These are phyloP conservation scores for Sparassis latifolia DNA, from an alignment of 1,284 basidiomycete genomes.

Conservation along the genomic window DNA sequence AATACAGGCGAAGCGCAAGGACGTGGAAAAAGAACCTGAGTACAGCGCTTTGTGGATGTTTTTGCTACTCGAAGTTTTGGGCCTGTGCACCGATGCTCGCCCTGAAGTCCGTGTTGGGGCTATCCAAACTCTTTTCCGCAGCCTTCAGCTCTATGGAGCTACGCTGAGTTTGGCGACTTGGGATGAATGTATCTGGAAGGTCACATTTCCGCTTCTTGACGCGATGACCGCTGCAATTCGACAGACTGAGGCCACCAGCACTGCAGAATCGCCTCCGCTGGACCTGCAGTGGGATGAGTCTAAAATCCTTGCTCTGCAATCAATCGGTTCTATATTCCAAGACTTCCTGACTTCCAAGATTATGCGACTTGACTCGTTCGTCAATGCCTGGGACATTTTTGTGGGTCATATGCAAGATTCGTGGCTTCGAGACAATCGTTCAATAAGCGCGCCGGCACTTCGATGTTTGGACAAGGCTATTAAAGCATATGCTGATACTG, in stretches of 20 bases:
- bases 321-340: slow-evolving; percentile 78
- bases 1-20: slow-evolving; percentile 73
- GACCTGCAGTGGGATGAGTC: slow-evolving; percentile 76
- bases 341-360: slow-evolving; percentile 75
- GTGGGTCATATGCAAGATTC: slow-evolving; percentile 63
- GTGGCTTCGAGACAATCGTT: slow-evolving; percentile 61
- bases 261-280: slow-evolving; percentile 11
- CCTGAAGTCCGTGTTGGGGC: slow-evolving; percentile 89
- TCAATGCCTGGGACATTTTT: slow-evolving; percentile 66
- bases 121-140: slow-evolving; percentile 92
- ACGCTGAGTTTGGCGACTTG: slow-evolving; percentile 77
- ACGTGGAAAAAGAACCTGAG: slow-evolving; percentile 56
- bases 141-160: slow-evolving; percentile 88
- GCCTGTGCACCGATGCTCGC: slow-evolving; percentile 75
- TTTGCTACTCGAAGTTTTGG: slow-evolving; percentile 78
- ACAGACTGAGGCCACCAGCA: slow-evolving; percentile 17
- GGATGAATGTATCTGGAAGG: slow-evolving; percentile 84
- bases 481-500: slow-evolving; percentile 39
- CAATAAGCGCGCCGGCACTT: slow-evolving; percentile 73
- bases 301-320: slow-evolving; percentile 80
- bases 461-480: slow-evolving; percentile 78
- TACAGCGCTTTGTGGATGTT: slow-evolving; percentile 90
- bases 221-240: slow-evolving; percentile 56
- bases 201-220: slow-evolving; percentile 86
- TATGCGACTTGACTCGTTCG: slow-evolving; percentile 64